Base-by-base conservation (phyloP, 2,329 filamentous ascomycete species). In the Xylogone sp. region DNA sequence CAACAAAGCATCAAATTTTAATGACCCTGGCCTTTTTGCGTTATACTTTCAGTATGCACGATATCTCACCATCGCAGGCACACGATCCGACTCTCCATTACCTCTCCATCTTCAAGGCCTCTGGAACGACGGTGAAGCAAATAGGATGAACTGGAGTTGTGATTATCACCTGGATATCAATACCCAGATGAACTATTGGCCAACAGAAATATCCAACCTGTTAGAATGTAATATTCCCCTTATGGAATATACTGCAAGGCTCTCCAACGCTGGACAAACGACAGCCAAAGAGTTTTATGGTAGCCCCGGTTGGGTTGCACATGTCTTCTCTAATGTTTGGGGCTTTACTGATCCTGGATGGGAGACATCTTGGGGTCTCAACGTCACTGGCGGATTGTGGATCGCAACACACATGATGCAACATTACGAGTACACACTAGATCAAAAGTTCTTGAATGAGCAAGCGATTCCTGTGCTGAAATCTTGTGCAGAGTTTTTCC, bases 151-250 rank as follows among this genome's bases (percentile, higher is more conserved):
- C 20, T 48, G 46, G 46, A 48, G 46, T 42, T 48, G 46, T 22
- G 46, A 48, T 31, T 48, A 48, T 31, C 46, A 48, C 27, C 22
- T 48, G 13, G 77, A 78, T 54, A 75, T 78, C 59, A 79, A 78
- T 42, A 63, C 71, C 0, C 69, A 79, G 58, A 79, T 79, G 76
- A 78, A 78, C 55, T 79, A 79, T 57, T 79, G 75, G 75, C 68
- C 63, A 1, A 61, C 63, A 10, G 62, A 66, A 45, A 45, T 59
- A 2, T 59, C 60, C 34, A 62, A 63, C 43, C 48, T 66, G 18
- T 46, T 64, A 0, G 71, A 73, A 43, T 69, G 66, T 18, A 65
- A 74, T 43, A 47, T 59, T 3, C 71, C 73, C 1, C 51, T 76
- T 0, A 74, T 75, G 43, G 63, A 69, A 20, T 58, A 70, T 2